Base-by-base conservation (phyloP, 2,329 filamentous ascomycete species). In the Colletotrichum destructivum region DNA sequence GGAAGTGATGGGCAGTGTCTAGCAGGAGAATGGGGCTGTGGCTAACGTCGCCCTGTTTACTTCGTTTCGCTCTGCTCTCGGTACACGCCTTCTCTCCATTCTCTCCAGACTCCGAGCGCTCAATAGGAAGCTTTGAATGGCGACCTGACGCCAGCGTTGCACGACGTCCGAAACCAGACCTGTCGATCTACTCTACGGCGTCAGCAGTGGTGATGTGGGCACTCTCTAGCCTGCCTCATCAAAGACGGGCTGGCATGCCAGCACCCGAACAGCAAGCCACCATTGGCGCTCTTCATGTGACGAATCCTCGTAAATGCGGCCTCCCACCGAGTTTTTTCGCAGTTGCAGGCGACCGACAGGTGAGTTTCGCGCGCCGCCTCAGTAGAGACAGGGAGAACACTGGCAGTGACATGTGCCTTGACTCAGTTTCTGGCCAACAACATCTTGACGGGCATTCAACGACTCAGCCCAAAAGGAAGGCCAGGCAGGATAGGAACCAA, bases 221-320 rank as follows among this genome's bases (percentile, higher is more conserved):
- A 12, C 21, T 8, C 52, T 54, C 52, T 40, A 56, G 52, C 52
- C 38, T 40, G 47, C n/a, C 38, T 47, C 46, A 40, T 23, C 42
- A 12, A 71, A 35, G 8, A 35, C 13, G 38, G 65, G 21, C 46
- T 69, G 59, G 59, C 31, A 63, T 71, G 69, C 46, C 51, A 49
- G 57, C 57, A 69, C 57, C 69, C 65, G 57, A 52, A 21, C 38
- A 35, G n/a, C 51, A 62, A 69, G 69, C 59, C 69, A 71, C 44
- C 40, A n/a, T 46, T 59, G 52, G 38, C 69, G 35, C 59, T 63
- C 51, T 71, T 59, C 69, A 71, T 71, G 69, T 71, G 69, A 71
- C 65, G 21, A 52, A 51, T 23, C 49, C 26, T 62, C 46, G 69
- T 71, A 68, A 69, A 57, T 59, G 59, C 52, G 40, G 40, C 44